Evolutionary conservation across 2,329 filamentous ascomycete species (phyloP), one percentile per base, ranked within the genome.

Genomic region (Neopestalotiopsis sp.): DNA sequence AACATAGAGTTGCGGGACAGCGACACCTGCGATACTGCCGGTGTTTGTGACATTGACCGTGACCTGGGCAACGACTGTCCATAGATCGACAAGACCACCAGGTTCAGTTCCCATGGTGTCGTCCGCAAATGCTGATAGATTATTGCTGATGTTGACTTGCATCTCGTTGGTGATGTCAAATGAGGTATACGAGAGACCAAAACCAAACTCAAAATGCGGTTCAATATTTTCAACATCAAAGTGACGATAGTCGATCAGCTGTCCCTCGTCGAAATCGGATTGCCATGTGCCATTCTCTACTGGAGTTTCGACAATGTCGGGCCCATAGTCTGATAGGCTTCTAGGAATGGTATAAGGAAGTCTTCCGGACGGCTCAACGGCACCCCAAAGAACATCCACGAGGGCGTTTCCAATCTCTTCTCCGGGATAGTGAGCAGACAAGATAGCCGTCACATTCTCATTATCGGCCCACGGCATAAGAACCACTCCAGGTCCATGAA

Each of bases 401-500:
- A 91, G 84, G 3, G 88, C 81, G 70, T 89, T 87, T 14, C 90
- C 90, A 28, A 84, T 86, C 72, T 92, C 85, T 74, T 91, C 84
- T 14, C 89, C 89, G 0, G 89, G 88, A 52, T 90, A 81, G 75
- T 87, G 86, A 14, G 87, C 88, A 72, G 84, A 89, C 24, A 91
- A 75, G 67, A 91, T 86, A 32, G 88, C 89, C 6, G 87, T 89
- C 32, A 91, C 85, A 75, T 91, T 91, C 12, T 84, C 82, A 75
- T 89, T 83, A 56, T 89, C 80, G 70, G 86, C 84, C 77, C 84
- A 90, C 2, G 87, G 81, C 69, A 89, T 84, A 75, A 88, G 80
- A 4, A 88, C 78, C 62, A 88, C 82, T 1, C 90, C 90, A n/a
- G 91, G 87, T 1, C 88, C 84, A 75, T 92, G 90, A 13, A 91